These are phyloP conservation scores for Cetraspora pellucida DNA, from an alignment of 192 early-diverging fungal species.

Conservation along the genomic window DNA sequence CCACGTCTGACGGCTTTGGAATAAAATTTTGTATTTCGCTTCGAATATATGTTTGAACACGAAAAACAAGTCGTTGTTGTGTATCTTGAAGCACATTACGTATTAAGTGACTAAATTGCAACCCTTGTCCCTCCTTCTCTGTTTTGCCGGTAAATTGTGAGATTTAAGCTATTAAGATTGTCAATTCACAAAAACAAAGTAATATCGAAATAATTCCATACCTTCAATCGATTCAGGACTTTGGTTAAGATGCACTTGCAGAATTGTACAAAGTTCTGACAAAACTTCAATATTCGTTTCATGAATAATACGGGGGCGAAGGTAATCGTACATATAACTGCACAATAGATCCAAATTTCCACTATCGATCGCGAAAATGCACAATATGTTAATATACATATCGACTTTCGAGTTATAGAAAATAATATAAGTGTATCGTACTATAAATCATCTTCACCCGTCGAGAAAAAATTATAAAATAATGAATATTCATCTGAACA, in stretches of 20 bases:
- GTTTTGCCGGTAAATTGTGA: neutral
- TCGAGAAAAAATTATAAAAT: conserved; percentile 77
- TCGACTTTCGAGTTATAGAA: neutral
- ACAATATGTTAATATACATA: neutral
- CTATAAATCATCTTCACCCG: conserved; percentile 74
- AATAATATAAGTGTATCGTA: conserved; percentile 46
- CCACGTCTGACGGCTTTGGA: conserved; percentile 69
- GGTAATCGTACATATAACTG: conserved; percentile 77
- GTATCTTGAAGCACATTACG: conserved; percentile 85
- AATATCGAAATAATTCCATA: no score
- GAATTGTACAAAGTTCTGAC: conserved; percentile 77
- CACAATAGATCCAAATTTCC: conserved; percentile 75
- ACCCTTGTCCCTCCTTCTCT: conserved; percentile 53
- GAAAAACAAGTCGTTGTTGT: conserved; percentile 86
- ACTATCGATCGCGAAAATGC: conserved; percentile 48
- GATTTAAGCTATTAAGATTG: no score
- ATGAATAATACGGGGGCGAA: conserved; percentile 87
- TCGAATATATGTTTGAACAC: conserved; percentile 79
- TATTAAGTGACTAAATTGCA: conserved; percentile 71
- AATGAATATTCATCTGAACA: conserved; percentile 84
- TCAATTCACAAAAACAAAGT: no score
- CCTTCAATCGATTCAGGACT: conserved; percentile 38
- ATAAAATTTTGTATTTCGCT: conserved; percentile 77
- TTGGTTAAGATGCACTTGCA: conserved; percentile 61
- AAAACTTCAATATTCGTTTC: conserved; percentile 80